These are phyloP conservation scores for Nelumbo lutea DNA, from an alignment of 164 flowering plant genomes.

Conservation along the genomic window DNA sequence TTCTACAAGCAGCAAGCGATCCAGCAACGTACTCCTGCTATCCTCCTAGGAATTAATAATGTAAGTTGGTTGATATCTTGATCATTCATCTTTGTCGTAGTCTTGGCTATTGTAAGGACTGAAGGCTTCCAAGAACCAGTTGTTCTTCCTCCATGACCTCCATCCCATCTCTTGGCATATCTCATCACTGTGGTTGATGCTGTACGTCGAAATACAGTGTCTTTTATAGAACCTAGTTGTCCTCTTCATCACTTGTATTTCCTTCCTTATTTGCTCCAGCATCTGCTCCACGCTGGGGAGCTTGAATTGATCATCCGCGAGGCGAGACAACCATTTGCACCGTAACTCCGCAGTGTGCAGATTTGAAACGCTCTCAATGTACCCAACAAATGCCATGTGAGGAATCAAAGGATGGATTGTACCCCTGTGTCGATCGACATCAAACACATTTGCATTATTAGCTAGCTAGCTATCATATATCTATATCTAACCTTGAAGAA, in stretches of 20 bases:
- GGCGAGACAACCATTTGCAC: constrained; percentile 69
- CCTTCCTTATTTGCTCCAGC: constrained; percentile 53
- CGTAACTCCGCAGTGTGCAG: constrained; percentile 77
- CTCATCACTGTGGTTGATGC: constrained; percentile 81
- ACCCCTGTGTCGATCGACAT: constrained; percentile 33
- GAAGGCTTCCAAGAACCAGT: constrained; percentile 67
- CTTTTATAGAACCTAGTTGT: constrained; percentile 83
- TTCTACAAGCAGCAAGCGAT: no score
- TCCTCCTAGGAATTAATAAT: no score
- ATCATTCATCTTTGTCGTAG: constrained; percentile 36
- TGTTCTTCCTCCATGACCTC: constrained; percentile 77
- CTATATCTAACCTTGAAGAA: background rate
- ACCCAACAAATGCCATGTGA: constrained; percentile 84
- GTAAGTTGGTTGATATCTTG: background rate
- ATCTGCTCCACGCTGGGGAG: constrained; percentile 67
- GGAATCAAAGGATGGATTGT: constrained; percentile 84
- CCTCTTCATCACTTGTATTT: constrained; percentile 60
- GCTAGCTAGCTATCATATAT: no score
- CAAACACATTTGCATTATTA: no score
- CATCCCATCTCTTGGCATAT: constrained; percentile 93
- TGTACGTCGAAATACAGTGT: constrained; percentile 81
- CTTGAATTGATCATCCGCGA: constrained; percentile 55
- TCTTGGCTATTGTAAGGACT: constrained; percentile 74
- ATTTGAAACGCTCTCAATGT: constrained; percentile 71
- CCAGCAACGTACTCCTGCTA: no score